Percentiles rank a stretch among this genome's conserved stretches.
These are phyloP conservation scores for Cucumis melo DNA, from an alignment of 306 rosid species.

Conservation along the genomic window DNA sequence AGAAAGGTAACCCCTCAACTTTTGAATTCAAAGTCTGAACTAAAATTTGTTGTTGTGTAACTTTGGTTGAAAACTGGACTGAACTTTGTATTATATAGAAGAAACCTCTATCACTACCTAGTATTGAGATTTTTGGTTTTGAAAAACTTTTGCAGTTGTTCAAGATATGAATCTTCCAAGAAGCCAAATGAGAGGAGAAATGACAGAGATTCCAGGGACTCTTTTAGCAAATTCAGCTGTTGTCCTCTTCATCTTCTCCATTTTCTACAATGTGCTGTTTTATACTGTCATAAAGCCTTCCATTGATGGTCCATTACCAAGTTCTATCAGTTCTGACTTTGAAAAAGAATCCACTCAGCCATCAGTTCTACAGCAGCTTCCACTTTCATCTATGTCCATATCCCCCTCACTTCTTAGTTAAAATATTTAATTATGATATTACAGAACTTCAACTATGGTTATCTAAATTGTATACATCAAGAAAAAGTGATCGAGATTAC, in stretches of 20 bases:
- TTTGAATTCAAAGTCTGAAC: neutral
- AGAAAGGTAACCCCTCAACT: constrained; percentile 16
- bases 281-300: constrained; percentile 57
- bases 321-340: neutral
- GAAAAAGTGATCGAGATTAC: neutral
- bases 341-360: constrained; percentile 3
- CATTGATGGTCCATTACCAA: constrained; percentile 30
- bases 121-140: neutral
- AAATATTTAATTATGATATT: neutral
- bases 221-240: constrained; percentile 31
- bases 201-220: constrained; percentile 37
- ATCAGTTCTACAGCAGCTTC: constrained; percentile 4
- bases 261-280: constrained; percentile 58
- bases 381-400: neutral
- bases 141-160: constrained; percentile 36
- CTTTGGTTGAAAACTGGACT: neutral
- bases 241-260: constrained; percentile 43
- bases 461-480: neutral
- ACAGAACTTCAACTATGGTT: neutral
- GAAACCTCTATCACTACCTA: no score
- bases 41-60: neutral
- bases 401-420: neutral
- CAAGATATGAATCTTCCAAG: constrained; percentile 23
- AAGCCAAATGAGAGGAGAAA: constrained; percentile 12
- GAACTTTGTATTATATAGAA: neutral